Evolutionary conservation across 2,329 filamentous ascomycete genomes (phyloP).

Genomic region (Diplocarpon mali): DNA sequence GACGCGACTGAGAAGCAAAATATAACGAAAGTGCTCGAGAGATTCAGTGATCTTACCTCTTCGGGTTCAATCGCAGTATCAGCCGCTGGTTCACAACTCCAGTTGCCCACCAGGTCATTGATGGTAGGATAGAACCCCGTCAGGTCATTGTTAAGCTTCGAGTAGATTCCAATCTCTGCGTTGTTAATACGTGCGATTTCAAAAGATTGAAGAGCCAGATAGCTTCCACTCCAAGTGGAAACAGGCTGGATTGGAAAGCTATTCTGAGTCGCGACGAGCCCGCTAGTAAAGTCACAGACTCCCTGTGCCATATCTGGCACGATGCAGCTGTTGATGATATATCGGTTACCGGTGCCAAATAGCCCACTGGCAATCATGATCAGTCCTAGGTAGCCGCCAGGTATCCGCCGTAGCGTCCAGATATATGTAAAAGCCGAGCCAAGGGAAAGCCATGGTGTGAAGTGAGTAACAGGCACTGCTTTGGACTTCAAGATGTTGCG

Average conservation of each 20-base stretch:
- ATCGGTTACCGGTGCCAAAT: conserved; percentile 2
- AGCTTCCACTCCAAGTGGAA: background rate
- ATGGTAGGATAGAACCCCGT: background rate
- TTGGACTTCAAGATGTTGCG: conserved; percentile 3
- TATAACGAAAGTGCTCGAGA: background rate
- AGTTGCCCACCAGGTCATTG: background rate
- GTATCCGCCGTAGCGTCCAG: conserved; percentile 1
- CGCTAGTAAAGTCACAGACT: background rate
- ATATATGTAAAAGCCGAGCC: background rate
- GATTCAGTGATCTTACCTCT: background rate
- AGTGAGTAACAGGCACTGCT: conserved; percentile 3
- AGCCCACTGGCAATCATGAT: conserved; percentile 7
- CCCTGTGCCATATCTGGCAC: background rate
- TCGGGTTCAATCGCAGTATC: background rate
- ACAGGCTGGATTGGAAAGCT: background rate
- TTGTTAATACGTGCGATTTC: background rate
- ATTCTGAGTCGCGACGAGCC: background rate
- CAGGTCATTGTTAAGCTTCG: conserved; percentile 1
- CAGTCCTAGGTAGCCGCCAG: conserved; percentile 6
- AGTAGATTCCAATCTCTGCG: background rate
- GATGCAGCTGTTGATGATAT: conserved; percentile 6
- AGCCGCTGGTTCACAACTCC: background rate
- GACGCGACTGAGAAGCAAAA: background rate
- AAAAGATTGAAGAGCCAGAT: background rate
- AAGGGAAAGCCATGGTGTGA: conserved; percentile 7